A percentile compares a stretch with the other conserved stretches of the same genome.
Evolutionary conservation across 1,284 basidiomycete species (phyloP).

Genomic region (Wolfiporia cocos): DNA sequence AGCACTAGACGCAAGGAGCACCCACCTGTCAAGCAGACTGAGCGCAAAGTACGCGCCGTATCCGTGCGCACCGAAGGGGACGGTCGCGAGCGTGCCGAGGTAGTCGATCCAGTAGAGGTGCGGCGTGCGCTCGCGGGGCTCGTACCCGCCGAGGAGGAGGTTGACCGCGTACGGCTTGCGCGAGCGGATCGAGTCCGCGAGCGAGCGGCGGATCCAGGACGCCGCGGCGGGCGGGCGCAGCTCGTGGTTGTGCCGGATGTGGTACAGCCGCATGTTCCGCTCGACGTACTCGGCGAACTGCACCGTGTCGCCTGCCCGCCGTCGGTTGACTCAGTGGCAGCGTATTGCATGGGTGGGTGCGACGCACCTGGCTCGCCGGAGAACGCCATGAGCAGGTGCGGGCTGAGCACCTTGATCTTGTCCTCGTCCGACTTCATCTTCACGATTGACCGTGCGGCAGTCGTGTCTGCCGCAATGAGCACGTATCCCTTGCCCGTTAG

Average conservation of each 20-base stretch:
- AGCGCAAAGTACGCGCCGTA: constrained; percentile 93
- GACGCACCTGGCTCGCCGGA: constrained; percentile 84
- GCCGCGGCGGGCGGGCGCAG: constrained; percentile 89
- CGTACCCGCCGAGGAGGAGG: constrained; percentile 89
- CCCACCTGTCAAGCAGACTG: constrained; percentile 86
- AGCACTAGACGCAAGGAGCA: constrained; percentile 2
- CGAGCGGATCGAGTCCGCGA: constrained; percentile 88
- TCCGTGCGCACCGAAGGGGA: constrained; percentile 94
- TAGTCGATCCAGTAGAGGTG: constrained; percentile 97
- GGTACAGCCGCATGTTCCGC: constrained; percentile 92
- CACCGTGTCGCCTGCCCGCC: constrained; percentile 78
- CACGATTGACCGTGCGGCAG: constrained; percentile 85
- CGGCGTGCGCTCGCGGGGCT: constrained; percentile 59
- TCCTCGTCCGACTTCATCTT: constrained; percentile 98
- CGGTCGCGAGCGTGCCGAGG: constrained; percentile 82
- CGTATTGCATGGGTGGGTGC: neutral
- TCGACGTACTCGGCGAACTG: constrained; percentile 97
- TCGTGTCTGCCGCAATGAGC: constrained; percentile 88
- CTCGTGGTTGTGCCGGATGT: constrained; percentile 89
- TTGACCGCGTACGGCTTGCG: constrained; percentile 90
- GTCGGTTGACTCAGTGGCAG: neutral
- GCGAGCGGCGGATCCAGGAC: constrained; percentile 88
- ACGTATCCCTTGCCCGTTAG: constrained; percentile 87
- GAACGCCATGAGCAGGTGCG: constrained; percentile 93
- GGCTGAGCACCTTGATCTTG: constrained; percentile 91